Percentiles rank a stretch among this genome's conserved stretches.
Evolutionary conservation across 2,329 filamentous ascomycete species (phyloP).

Genomic region (Monosporascus sp.): DNA sequence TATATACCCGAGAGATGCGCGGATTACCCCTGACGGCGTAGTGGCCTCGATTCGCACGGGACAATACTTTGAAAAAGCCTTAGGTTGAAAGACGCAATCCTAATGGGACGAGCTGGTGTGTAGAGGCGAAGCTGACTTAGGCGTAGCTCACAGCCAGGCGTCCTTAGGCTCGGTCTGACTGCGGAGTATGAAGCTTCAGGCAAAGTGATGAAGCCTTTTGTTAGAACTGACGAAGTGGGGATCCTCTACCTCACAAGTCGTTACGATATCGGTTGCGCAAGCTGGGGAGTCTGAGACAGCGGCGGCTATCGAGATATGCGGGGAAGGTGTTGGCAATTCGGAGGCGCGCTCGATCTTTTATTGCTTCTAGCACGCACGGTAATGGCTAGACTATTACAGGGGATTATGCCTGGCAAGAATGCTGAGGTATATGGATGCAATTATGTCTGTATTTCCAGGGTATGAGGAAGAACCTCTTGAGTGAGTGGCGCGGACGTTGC

Average conservation of each 20-base stretch:
- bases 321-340: constrained; percentile 15
- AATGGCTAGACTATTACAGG: constrained; percentile 11
- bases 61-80: constrained; percentile 18
- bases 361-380: constrained; percentile 11
- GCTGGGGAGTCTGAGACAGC: constrained; percentile 26
- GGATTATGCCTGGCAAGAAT: constrained; percentile 13
- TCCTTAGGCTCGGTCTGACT: constrained; percentile 22
- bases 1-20: constrained; percentile 29
- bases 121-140: constrained; percentile 19
- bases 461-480: constrained; percentile 10
- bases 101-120: constrained; percentile 21
- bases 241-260: constrained; percentile 22
- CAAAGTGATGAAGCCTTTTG: constrained; percentile 16
- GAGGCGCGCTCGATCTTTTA: constrained; percentile 21
- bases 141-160: constrained; percentile 13
- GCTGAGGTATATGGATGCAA: constrained; percentile 21
- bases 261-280: constrained; percentile 22
- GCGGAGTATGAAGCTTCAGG: constrained; percentile 22
- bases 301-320: constrained; percentile 20
- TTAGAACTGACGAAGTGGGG: constrained; percentile 18
- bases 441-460: constrained; percentile 11
- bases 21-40: constrained; percentile 18
- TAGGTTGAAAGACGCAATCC: constrained; percentile 16
- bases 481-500: constrained; percentile 13
- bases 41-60: constrained; percentile 28